A percentile compares a stretch with the other conserved stretches of the same genome.
Conservation (phyloP, 768 basidiomycete species). For the Termitomyces sp. region DNA sequence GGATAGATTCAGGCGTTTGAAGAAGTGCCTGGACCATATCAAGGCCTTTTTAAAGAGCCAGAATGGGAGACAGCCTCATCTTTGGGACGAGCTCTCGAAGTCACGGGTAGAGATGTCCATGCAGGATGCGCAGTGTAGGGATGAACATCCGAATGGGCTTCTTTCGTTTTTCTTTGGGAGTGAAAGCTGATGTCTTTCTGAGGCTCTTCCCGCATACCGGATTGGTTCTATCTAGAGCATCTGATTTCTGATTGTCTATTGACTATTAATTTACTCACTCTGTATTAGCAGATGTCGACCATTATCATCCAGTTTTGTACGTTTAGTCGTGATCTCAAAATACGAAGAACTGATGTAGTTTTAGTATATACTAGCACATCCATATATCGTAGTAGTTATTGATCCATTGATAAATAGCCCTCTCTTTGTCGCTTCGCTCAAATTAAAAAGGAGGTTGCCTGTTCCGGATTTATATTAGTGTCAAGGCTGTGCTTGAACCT, state of each 20-base stretch:
- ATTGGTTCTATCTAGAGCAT: neutral
- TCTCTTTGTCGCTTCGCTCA: no score
- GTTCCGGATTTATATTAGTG: no score
- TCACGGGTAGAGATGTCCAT: conserved; percentile 22
- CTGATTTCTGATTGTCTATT: neutral
- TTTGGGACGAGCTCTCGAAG: conserved; percentile 45
- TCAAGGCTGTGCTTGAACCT: no score
- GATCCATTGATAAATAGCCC: no score
- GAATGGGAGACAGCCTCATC: conserved; percentile 31
- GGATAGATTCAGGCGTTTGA: conserved; percentile 40
- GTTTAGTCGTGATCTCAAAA: neutral
- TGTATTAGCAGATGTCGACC: no score
- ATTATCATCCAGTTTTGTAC: neutral
- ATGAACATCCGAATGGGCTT: conserved; percentile 16
- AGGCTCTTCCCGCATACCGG: neutral
- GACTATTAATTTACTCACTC: no score
- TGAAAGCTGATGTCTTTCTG: neutral
- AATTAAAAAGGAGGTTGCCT: no score
- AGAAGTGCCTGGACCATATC: conserved; percentile 46
- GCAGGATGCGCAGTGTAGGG: conserved; percentile 5
- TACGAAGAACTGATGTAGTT: neutral
- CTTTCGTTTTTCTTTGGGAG: conserved; percentile 16
- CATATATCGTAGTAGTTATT: no score
- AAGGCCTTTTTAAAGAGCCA: conserved; percentile 37
- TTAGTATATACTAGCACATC: no score